A percentile compares a stretch with the other conserved stretches of the same genome.
Conservation (phyloP, 2,329 filamentous ascomycete genomes). For the Scedosporium dehoogii region DNA sequence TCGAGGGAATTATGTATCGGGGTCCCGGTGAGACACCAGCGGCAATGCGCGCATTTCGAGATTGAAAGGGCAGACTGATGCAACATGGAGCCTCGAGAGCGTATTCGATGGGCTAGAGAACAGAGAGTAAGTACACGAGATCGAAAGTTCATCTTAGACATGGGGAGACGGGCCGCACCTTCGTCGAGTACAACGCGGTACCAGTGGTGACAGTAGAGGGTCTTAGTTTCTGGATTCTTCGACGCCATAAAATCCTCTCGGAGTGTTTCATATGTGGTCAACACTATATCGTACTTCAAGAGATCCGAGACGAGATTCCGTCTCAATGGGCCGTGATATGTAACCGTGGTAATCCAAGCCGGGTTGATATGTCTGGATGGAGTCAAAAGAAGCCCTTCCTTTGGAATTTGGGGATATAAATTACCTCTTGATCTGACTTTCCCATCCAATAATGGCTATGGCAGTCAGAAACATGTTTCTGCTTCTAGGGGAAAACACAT, state of each 20-base stretch:
- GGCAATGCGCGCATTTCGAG: constrained; percentile 14
- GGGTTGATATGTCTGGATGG: neutral
- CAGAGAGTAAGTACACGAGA: neutral
- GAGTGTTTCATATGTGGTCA: neutral
- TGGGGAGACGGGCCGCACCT: constrained; percentile 15
- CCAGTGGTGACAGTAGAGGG: constrained; percentile 15
- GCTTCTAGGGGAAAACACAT: neutral
- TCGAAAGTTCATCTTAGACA: neutral
- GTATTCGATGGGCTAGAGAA: constrained; percentile 25
- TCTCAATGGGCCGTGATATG: neutral
- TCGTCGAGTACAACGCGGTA: constrained; percentile 28
- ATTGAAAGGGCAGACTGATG: constrained; percentile 16
- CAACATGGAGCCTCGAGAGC: constrained; percentile 19
- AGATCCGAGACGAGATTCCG: neutral
- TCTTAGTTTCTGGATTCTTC: neutral
- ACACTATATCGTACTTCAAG: neutral
- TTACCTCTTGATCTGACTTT: constrained; percentile 10
- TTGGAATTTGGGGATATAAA: neutral
- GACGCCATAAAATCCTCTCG: neutral
- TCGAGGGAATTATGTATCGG: constrained; percentile 30
- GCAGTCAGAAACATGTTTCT: constrained; percentile 17
- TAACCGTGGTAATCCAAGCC: neutral
- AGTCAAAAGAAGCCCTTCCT: neutral
- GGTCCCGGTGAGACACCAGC: constrained; percentile 31
- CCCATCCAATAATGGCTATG: constrained; percentile 20